Conservation (phyloP, 2,329 filamentous ascomycete genomes). For the Aspergillus thermomutatus region DNA sequence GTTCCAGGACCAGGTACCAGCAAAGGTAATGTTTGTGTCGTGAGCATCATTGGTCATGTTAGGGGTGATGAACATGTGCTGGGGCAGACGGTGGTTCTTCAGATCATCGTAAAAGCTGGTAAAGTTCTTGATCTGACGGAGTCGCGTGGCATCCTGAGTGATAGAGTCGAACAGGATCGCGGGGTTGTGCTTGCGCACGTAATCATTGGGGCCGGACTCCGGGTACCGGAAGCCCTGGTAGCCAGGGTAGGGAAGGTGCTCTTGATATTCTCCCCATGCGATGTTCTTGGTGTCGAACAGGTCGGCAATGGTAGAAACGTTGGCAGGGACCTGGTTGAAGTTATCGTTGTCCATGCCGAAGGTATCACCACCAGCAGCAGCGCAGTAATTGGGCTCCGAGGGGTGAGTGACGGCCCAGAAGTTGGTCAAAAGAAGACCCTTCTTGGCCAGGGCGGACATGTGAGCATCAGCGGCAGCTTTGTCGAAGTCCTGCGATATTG, state of each 20-base stretch:
- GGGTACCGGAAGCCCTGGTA: conserved; percentile 63
- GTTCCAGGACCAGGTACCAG: conserved; percentile 63
- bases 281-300: conserved; percentile 64
- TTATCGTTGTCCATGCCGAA: conserved; percentile 70
- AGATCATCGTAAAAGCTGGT: conserved; percentile 68
- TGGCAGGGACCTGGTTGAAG: conserved; percentile 56
- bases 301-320: conserved; percentile 66
- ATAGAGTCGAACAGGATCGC: conserved; percentile 65
- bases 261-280: conserved; percentile 71
- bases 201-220: conserved; percentile 64
- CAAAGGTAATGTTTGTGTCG: conserved; percentile 67
- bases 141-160: conserved; percentile 54
- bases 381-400: conserved; percentile 73
- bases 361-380: conserved; percentile 66
- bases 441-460: conserved; percentile 26
- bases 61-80: conserved; percentile 58
- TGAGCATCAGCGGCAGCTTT: conserved; percentile 58
- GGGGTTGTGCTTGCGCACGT: conserved; percentile 79
- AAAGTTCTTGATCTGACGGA: conserved; percentile 71
- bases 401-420: conserved; percentile 67
- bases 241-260: conserved; percentile 72
- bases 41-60: conserved; percentile 67
- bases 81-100: conserved; percentile 60
- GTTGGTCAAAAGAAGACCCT: conserved; percentile 60
- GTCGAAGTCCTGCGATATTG: conserved; percentile 49